Percentiles rank a stretch among this genome's conserved stretches.
These are phyloP conservation scores for Plasmodium coatneyi DNA, from an alignment of 169 alveolate genomes.

Conservation along the genomic window DNA sequence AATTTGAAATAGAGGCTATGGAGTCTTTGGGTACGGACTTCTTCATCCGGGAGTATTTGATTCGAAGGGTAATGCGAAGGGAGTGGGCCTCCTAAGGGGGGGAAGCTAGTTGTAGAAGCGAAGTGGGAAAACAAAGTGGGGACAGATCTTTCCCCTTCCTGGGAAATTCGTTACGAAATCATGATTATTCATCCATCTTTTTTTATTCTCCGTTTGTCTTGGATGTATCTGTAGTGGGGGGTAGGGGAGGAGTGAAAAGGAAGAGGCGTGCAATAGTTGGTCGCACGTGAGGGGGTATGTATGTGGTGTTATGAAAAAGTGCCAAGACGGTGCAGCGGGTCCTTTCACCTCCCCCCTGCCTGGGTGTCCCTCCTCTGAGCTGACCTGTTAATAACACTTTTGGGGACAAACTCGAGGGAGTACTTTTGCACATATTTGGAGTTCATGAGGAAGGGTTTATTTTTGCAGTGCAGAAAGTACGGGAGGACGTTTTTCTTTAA, in stretches of 20 bases:
- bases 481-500: slow-evolving; percentile 25
- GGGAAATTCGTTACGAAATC: background rate
- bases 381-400: slow-evolving; percentile 50
- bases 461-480: slow-evolving; percentile 46
- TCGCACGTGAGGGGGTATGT: background rate
- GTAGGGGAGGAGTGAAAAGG: background rate
- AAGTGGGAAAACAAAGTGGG: background rate
- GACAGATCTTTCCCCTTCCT: background rate
- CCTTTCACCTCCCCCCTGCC: background rate
- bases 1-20: slow-evolving; percentile 79
- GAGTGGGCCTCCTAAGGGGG: slow-evolving; percentile 23
- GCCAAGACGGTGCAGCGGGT: background rate
- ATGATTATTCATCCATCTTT: background rate
- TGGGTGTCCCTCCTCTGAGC: background rate
- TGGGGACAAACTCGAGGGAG: slow-evolving; percentile 30
- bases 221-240: slow-evolving; percentile 13
- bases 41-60: slow-evolving; percentile 38
- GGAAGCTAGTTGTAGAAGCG: background rate
- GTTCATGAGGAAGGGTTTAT: slow-evolving; percentile 63
- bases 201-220: slow-evolving; percentile 62
- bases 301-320: background rate
- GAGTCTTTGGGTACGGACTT: slow-evolving; percentile 63
- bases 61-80: slow-evolving; percentile 17
- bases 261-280: background rate
- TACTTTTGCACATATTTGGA: slow-evolving; percentile 38